A percentile compares a stretch with the other conserved stretches of the same genome.
These are phyloP conservation scores for Suillus luteus DNA, from an alignment of 768 basidiomycete species.

Conservation along the genomic window DNA sequence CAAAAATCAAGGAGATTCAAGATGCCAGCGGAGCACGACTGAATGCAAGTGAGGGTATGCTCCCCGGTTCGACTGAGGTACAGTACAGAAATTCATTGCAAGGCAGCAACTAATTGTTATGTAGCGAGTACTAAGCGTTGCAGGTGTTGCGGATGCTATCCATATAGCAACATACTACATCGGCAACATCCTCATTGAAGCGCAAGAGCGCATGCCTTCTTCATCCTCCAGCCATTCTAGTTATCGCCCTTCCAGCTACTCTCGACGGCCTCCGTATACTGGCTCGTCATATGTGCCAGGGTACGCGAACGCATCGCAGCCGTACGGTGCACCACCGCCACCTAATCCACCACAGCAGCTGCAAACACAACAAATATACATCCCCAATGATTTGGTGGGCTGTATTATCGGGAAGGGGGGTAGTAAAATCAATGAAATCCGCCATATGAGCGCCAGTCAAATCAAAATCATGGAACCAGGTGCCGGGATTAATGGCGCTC, in stretches of 20 bases:
- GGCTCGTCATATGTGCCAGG: constrained; percentile 76
- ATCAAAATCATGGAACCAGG: constrained; percentile 99
- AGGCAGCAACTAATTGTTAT: constrained; percentile 18
- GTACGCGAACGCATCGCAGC: constrained; percentile 46
- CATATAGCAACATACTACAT: constrained; percentile 99
- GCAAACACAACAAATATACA: constrained; percentile 97
- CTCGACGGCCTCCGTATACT: constrained; percentile 47
- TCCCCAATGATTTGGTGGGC: constrained; percentile 96
- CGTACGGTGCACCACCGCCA: constrained; percentile 45
- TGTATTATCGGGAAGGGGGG: constrained; percentile 99
- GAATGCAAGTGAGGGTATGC: constrained; percentile 97
- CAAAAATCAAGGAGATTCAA: constrained; percentile 99
- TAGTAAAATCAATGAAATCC: constrained; percentile 97
- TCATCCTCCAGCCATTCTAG: constrained; percentile 53
- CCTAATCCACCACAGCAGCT: constrained; percentile 71
- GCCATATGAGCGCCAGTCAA: constrained; percentile 91
- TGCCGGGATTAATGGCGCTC: constrained; percentile 71
- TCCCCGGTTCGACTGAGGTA: constrained; percentile 99
- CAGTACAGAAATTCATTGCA: constrained; percentile 19
- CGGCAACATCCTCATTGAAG: constrained; percentile 95
- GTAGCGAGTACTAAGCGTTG: constrained; percentile 95
- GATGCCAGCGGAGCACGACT: constrained; percentile 95
- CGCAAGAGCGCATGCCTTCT: constrained; percentile 81
- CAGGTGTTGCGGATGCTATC: constrained; percentile 97
- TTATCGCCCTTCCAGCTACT: constrained; percentile 67